Base-by-base conservation (phyloP, 257 asterid species). In the Mitragyna speciosa region DNA sequence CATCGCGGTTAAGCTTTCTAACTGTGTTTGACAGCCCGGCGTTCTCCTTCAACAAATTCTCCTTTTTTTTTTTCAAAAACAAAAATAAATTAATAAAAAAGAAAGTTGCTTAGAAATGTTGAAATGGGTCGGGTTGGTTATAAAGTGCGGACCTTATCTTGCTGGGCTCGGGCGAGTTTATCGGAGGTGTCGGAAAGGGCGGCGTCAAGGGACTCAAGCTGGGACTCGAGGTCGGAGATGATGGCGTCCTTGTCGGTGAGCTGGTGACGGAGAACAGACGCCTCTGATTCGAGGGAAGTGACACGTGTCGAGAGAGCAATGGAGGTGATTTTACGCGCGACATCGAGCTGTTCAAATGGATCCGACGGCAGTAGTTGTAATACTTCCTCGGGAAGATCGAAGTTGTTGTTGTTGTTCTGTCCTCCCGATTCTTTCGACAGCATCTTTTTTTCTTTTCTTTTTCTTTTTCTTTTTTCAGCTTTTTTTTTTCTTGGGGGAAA, bases 261-360 rank as follows among this genome's bases (percentile, higher is more conserved):
- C 78, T 82, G 81, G 70, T 89, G 85, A 54, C 87, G 97, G 89
- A 95, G 95, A 26, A 74, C 85, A 76, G 91, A 87, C 74, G 84
- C 77, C 91, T 91, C 97, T 36, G 96, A 86, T 82, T 95, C 99
- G 83, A 95, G 97, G 66, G 91, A 81, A 39, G 89, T 83, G 87
- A 95, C 90, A 66, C 99, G 99, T 63, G 97, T 82, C 82, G 99
- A 90, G 0, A 95, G 92, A 5, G 99, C 98, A 81, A 95, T 85
- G 92, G 99, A 95, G 70, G 99, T 93, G 82, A 95, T 93, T 80
- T 93, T 95, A 41, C 99, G 92, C 12, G 99, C 98, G 1, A 95
- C 80, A 78, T 95, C 97, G 0, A 95, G 95, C 87, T 93, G 99
- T 39, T 95, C 98, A 79, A 95, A 95, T 45, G 98, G 99, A 83